Evolutionary conservation across 805 yeast species (phyloP), one percentile per base, ranked within the genome.

Genomic region (Teunomyces atbi): DNA sequence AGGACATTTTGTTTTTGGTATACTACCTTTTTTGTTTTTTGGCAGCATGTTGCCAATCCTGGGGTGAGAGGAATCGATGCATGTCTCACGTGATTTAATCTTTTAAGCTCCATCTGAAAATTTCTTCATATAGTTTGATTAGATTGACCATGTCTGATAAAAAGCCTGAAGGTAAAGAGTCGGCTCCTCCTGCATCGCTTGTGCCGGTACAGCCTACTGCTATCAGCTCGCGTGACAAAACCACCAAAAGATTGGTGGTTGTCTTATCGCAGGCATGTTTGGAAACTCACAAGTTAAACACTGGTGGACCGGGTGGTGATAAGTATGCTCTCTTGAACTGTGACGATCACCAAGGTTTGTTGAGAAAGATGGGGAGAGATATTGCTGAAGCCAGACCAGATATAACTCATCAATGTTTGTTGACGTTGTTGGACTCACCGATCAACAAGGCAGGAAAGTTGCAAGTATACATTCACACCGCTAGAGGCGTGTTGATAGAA

Each of bases 301-400:
- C 89, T 2, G 81, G 84, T 16, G 80, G 84, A 7, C 82, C 85
- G 42, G 95, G 92, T 43, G 77, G 76, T 29, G 98, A 94, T 62
- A 89, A 94, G 66, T 94, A 85, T 62, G 97, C 96, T 0, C 71
- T 94, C 50, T 76, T 94, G 60, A 94, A 94, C 73, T 94, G 99
- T 75, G 99, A 94, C 66, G 99, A 94, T 65, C 99, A 94, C 66
- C 99, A 94, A 71, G 97, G 97, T 12, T 74, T 92, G 44, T 74
- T 94, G 59, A 86, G 92, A 66, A 92, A 90, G 64, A 89, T 92
- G 96, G 96, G 96, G 44, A 82, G 98, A 63, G 98, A 94, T 62
- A 92, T 94, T 53, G 89, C 96, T 41, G 99, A 94, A 63, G 98
- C 97, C 6, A 83, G 99, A 67, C 99, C 99, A n/a, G 99, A 94